A percentile compares a stretch with the other conserved stretches of the same genome.
These are phyloP conservation scores for Pichia sp. DNA, from an alignment of 1,139 yeast genomes.

Conservation along the genomic window DNA sequence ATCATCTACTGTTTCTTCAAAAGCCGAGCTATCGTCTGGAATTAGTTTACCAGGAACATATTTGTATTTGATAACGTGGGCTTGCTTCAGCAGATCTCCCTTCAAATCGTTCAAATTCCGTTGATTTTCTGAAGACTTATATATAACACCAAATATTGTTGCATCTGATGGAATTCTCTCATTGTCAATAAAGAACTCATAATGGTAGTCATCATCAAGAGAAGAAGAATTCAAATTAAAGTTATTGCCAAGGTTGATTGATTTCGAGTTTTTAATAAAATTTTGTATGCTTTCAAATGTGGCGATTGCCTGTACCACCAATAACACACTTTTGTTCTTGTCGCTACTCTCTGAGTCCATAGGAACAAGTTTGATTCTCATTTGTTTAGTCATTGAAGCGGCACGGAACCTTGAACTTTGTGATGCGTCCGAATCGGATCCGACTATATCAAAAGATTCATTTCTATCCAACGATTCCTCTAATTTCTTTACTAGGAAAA, in stretches of 20 bases:
- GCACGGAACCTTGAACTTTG: conserved; percentile 37
- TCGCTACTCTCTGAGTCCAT: conserved; percentile 35
- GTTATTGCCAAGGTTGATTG: conserved; percentile 5
- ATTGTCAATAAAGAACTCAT: conserved; percentile 62
- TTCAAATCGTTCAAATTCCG: conserved; percentile 29
- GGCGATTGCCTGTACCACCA: conserved; percentile 87
- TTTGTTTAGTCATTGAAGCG: conserved; percentile 67
- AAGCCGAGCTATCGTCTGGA: conserved; percentile 24
- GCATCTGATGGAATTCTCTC: conserved; percentile 62
- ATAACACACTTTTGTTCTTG: conserved; percentile 40
- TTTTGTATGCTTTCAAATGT: conserved; percentile 70
- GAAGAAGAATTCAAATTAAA: conserved; percentile 23
- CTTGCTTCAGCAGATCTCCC: conserved; percentile 39
- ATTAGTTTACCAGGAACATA: conserved; percentile 35
- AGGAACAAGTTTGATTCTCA: conserved; percentile 51
- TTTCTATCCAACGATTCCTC: conserved; percentile 74
- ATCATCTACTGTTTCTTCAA: conserved; percentile 32
- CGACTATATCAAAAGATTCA: conserved; percentile 70
- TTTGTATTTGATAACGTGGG: conserved; percentile 53
- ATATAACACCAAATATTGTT: conserved; percentile 78
- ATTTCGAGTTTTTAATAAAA: conserved; percentile 42
- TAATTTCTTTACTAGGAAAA: conserved; percentile 47
- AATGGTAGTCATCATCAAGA: conserved; percentile 34
- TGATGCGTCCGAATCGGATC: conserved; percentile 30
- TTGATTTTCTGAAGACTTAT: conserved; percentile 41